Evolutionary conservation across 108 stramenopile genomes (phyloP), one percentile per base, ranked within the genome.

Genomic region (Bacterosira constricta): DNA sequence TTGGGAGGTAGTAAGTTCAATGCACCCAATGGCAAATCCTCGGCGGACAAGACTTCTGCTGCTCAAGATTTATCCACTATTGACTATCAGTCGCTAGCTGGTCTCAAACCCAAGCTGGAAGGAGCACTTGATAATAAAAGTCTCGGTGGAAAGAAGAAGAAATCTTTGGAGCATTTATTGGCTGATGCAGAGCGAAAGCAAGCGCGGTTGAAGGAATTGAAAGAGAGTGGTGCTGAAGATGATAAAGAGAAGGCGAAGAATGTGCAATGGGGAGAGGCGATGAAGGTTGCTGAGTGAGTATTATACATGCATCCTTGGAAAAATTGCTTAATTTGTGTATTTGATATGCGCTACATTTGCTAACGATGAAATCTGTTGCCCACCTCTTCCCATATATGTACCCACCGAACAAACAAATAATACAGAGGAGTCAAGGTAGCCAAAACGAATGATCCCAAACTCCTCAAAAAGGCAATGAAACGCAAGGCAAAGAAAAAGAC

Each of bases 111-210:
- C 12, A 61, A 66, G 30, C 36, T 65, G 38, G 68, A 72, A 42
- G 59, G 66, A 8, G 73, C 67, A 4, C 60, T 82, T 41, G 81
- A 73, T 67, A 88, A 93, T 73, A 92, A 93, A 66, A 77, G 85
- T 51, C 71, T 92, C 71, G 34, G 20, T 8, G 58, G 79, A 65
- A 80, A 70, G 45, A 93, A 90, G 73, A 84, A 83, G 55, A 92
- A 92, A 80, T 92, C 85, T 39, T 71, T 96, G 60, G 86, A 93
- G 60, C 88, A 82, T 61, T 65, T 96, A 60, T 71, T 96, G 35
- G 88, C 84, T 26, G 90, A 96, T 81, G 95, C 95, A 8, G 90
- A 96, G 70, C 74, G 59, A 57, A 96, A 96, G 71, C 86, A 83
- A 41, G 64, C 81, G 38, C 72, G 88, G 11, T 62, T 93, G 64